Conservation (phyloP, 352 stramenopile species). For the Plasmopara viticola region DNA sequence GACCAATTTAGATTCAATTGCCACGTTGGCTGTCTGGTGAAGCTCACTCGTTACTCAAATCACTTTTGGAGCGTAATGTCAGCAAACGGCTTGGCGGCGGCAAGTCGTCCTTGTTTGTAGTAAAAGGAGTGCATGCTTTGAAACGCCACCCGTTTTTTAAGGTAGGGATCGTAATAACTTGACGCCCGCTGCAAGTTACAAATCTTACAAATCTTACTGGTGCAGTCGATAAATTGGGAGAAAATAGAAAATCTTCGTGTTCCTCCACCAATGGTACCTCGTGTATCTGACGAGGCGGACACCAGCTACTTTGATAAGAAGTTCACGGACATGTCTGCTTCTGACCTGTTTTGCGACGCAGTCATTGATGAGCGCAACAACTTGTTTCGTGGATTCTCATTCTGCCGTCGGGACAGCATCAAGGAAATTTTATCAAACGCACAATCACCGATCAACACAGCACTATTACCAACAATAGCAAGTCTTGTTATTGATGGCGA, state of each 20-base stretch:
- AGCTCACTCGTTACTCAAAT: constrained; percentile 93
- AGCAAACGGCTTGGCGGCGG: constrained; percentile 90
- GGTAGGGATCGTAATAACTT: constrained; percentile 18
- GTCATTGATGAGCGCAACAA: constrained; percentile 45
- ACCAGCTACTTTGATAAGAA: constrained; percentile 93
- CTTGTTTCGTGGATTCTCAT: constrained; percentile 73
- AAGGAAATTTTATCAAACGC: constrained; percentile 21
- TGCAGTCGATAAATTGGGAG: constrained; percentile 86
- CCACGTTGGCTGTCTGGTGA: constrained; percentile 78
- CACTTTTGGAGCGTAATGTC: constrained; percentile 94
- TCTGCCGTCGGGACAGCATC: constrained; percentile 46
- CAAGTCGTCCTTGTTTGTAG: constrained; percentile 97
- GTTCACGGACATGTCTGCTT: constrained; percentile 72
- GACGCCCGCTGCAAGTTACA: background rate
- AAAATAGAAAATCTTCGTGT: constrained; percentile 88
- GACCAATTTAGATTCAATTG: constrained; percentile 44
- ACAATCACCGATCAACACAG: constrained; percentile 26
- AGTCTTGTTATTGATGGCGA: constrained; percentile 30
- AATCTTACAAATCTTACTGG: background rate
- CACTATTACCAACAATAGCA: constrained; percentile 29
- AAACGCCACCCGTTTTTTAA: constrained; percentile 95
- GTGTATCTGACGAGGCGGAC: constrained; percentile 85
- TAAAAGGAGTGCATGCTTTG: constrained; percentile 92
- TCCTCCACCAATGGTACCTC: constrained; percentile 84
- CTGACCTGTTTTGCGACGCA: constrained; percentile 56